These are phyloP conservation scores for Mucor plumbeus DNA, from an alignment of 371 early-diverging fungal genomes.

Conservation along the genomic window DNA sequence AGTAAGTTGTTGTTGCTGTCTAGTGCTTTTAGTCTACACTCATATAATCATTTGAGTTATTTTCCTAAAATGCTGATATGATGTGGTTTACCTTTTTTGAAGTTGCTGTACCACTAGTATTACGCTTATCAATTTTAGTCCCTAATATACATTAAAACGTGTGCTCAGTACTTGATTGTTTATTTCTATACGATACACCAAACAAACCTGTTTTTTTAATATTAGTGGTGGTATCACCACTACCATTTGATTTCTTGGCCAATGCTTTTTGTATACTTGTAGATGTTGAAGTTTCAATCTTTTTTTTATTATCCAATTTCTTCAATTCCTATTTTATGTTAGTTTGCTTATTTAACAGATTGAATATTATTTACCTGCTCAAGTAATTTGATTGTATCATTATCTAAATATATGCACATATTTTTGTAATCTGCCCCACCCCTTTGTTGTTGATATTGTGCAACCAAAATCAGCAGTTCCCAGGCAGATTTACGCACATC, in stretches of 20 bases:
- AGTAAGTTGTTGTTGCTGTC: background rate
- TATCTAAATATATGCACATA: slow-evolving; percentile 18
- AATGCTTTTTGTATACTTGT: slow-evolving; percentile 36
- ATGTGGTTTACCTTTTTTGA: slow-evolving; percentile 2
- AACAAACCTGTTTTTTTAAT: slow-evolving; percentile 11
- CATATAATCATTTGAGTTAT: background rate
- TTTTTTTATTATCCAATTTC: slow-evolving; percentile 17
- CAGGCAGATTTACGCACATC: slow-evolving; percentile 72
- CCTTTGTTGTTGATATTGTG: slow-evolving; percentile 13
- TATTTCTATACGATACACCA: slow-evolving; percentile 2
- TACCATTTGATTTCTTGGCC: slow-evolving; percentile 30
- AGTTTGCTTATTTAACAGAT: background rate
- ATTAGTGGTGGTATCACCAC: background rate
- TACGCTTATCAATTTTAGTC: background rate
- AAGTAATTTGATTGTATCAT: slow-evolving; percentile 15
- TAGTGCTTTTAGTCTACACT: slow-evolving; percentile 5
- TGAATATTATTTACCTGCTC: slow-evolving; percentile 9
- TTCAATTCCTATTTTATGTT: slow-evolving; percentile 16
- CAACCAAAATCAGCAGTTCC: slow-evolving; percentile 38
- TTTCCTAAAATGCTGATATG: background rate
- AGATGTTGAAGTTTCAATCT: slow-evolving; percentile 10
- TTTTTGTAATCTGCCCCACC: slow-evolving; percentile 8
- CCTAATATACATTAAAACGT: background rate
- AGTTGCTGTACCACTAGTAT: background rate
- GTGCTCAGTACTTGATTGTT: background rate